These are phyloP conservation scores for Letharia lupina DNA, from an alignment of 495 filamentous ascomycete genomes.

Conservation along the genomic window DNA sequence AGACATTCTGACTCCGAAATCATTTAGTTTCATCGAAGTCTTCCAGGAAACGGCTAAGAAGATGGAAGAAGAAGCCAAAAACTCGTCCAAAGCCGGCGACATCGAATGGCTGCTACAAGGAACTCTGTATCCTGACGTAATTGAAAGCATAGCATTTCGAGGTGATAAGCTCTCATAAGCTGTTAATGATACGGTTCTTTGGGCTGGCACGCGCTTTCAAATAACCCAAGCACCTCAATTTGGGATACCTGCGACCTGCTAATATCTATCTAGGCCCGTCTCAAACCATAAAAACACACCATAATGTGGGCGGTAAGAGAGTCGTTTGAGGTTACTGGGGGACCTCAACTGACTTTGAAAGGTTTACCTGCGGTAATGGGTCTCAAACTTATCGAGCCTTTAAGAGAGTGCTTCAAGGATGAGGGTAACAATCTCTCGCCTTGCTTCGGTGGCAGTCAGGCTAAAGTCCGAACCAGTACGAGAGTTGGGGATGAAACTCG, in stretches of 20 bases:
- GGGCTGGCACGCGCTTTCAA: background rate
- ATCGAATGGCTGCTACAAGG: conserved; percentile 84
- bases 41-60: conserved; percentile 74
- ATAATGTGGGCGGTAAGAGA: conserved; percentile 59
- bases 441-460: too few species aligned
- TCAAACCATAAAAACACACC: conserved; percentile 75
- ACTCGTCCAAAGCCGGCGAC: conserved; percentile 52
- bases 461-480: conserved; percentile 40
- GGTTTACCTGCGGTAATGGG: too few species aligned
- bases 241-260: conserved; percentile 16
- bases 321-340: background rate
- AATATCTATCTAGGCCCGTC: conserved; percentile 59
- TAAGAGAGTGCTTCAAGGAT: conserved; percentile 75
- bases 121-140: conserved; percentile 58
- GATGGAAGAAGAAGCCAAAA: conserved; percentile 59
- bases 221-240: background rate
- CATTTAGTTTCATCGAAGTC: conserved; percentile 63
- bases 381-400: conserved; percentile 46
- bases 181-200: background rate
- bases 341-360: background rate
- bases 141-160: conserved; percentile 18
- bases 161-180: background rate
- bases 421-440: conserved; percentile 24
- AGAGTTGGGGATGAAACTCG: conserved; percentile 65
- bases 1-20: too few species aligned